Base-by-base conservation (phyloP, 179 eudicot species). In the Nepenthes alata region DNA sequence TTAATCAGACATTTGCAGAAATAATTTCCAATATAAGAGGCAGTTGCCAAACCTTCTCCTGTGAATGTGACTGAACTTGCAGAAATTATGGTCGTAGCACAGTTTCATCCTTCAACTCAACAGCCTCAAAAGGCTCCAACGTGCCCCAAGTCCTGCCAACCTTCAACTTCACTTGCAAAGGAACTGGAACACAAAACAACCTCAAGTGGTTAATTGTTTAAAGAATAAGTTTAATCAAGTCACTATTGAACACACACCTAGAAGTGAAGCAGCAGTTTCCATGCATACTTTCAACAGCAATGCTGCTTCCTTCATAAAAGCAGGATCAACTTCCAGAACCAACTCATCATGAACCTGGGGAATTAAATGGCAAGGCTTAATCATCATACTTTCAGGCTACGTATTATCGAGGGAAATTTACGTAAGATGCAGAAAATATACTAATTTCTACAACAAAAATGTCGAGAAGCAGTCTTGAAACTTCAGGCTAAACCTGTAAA, bases 71-170 rank as follows among this genome's bases (percentile, higher is more conserved):
- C 45, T 4, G 45, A 41, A 41, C 45, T 7, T 41, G 45, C 14
- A 15, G 37, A 54, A 15, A 54, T 34, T 54, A 13, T 34, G 58
- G 2, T 5, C n/a, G 3, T 13, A 15, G 58, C 34, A 9, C 3
- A 25, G 4, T 4, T 55, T 55, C 58, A 25, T 34, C n/a, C 9
- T 25, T 34, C 11, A 34, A 25, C 14, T 55, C 36, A 7, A 71
- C 78, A 55, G 62, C 72, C 35, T 69, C 47, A 60, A 85, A 75
- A 55, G 86, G 94, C 76, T 87, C 91, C 83, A 90, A 67, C 58
- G 97, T 80, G 55, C 98, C 98, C 97, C 98, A 93, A 37, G 94
- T 85, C 74, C 55, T 77, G 67, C 98, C 98, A 63, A 80, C 73
- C 87, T 80, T 87, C 71, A 93, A 74, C 69, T 93, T 93, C 58